phyloP scores from a whole-genome alignment of 148 eudicot species.

The Talinum fruticosum region DNA sequence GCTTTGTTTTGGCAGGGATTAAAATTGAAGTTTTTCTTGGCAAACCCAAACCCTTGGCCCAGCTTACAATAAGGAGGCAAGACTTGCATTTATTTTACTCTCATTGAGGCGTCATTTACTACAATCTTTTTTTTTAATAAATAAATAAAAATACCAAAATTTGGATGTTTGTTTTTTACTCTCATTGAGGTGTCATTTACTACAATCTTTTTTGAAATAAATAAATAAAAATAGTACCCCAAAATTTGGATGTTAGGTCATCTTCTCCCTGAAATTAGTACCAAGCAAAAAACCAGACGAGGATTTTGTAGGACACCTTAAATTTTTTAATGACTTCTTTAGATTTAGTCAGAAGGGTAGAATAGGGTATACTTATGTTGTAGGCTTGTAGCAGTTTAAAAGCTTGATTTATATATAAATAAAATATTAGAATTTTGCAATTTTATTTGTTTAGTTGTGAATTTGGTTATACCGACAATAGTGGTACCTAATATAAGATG shows the following conservation, averaged over 20 bases:
- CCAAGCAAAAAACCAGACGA: background rate
- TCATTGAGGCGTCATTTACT: background rate
- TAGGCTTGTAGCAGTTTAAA: too few relatives aligned
- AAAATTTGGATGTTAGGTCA: conserved; percentile 13
- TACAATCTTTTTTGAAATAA: too few relatives aligned
- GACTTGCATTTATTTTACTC: background rate
- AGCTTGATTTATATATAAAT: too few relatives aligned
- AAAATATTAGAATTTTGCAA: too few relatives aligned
- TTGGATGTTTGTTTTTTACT: background rate
- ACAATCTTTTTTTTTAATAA: background rate
- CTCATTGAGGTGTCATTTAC: background rate
- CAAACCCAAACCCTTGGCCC: background rate
- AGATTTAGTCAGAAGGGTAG: too few relatives aligned
- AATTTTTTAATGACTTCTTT: too few relatives aligned
- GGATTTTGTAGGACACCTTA: too few relatives aligned
- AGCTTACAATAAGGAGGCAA: background rate
- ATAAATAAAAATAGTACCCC: background rate
- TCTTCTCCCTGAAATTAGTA: background rate
- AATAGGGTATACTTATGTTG: too few relatives aligned
- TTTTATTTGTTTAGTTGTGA: too few relatives aligned
- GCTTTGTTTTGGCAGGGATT: background rate
- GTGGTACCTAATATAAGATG: too few relatives aligned
- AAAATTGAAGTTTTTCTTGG: background rate
- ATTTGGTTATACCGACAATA: too few relatives aligned
- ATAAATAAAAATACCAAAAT: background rate